These are phyloP conservation scores for Eutrema heterophyllum DNA, from an alignment of 345 rosid species.

Conservation along the genomic window DNA sequence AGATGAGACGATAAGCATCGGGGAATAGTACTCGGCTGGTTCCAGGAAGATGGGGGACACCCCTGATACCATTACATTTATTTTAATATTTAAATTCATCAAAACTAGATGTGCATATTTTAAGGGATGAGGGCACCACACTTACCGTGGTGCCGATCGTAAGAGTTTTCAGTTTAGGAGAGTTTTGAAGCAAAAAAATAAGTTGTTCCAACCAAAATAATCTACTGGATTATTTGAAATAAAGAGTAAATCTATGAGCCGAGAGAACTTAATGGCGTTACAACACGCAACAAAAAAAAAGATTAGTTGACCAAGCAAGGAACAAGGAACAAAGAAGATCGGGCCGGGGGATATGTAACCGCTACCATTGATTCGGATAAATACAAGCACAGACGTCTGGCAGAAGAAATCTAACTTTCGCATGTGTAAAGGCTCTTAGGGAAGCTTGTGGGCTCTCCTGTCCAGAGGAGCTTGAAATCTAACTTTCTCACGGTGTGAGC, in stretches of 20 bases:
- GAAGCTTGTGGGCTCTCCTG: not conserved
- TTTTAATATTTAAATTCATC: not conserved
- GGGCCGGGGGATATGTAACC: too few relatives aligned
- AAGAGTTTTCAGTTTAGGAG: not conserved
- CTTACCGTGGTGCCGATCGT: not conserved
- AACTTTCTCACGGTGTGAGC: not conserved
- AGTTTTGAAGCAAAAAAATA: not conserved
- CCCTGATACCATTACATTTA: not conserved
- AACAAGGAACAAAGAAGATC: not conserved
- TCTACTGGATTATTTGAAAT: too few relatives aligned
- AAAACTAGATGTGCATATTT: not conserved
- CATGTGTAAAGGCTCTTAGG: slow-evolving; percentile 1
- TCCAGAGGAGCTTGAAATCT: not conserved
- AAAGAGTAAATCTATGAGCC: not conserved
- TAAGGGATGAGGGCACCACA: not conserved
- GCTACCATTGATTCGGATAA: not conserved
- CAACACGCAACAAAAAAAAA: not conserved
- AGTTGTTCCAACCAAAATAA: not conserved
- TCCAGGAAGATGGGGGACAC: not conserved
- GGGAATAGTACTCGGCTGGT: not conserved
- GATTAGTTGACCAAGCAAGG: not conserved
- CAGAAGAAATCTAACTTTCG: not conserved
- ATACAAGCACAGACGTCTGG: not conserved
- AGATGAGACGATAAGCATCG: not conserved
- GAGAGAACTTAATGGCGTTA: not conserved